Evolutionary conservation across 2,329 filamentous ascomycete genomes (phyloP), one percentile per base, ranked within the genome.

Genomic region (Zelopaecilomyces penicillatus): DNA sequence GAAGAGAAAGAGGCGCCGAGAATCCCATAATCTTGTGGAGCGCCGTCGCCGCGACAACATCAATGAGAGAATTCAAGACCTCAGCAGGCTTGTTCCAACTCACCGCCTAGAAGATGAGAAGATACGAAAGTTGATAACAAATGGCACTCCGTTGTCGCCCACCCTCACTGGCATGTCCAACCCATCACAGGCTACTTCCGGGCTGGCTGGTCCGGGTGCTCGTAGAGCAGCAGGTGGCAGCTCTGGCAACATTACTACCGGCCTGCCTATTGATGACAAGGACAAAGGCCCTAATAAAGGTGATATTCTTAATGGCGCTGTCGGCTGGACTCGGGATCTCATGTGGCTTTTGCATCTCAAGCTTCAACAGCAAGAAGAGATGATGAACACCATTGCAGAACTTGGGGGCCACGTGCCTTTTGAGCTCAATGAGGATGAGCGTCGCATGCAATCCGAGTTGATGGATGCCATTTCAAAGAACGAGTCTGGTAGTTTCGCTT

Each of bases 211-310:
- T 11, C 87, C 87, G 27, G 86, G 83, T 52, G 89, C 87, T 35
- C 80, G 89, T 52, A 82, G 90, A 50, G 89, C 89, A 30, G 80
- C 84, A 30, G 80, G 83, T 42, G 74, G 73, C n/a, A 66, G 65
- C 5, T 74, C 82, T 5, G 85, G 85, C 33, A 94, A 86, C 60
- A 96, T 96, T 57, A 95, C 89, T 5, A 91, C 91, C 52, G 89
- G 90, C 10, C 76, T 97, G 30, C 91, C 93, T 0, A 78, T 95
- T 32, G 93, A 98, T 57, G 93, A 97, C 54, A 97, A 97, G 64
- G 93, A 98, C 68, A 97, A 97, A 62, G 93, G 93, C 1, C 93
- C 93, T 5, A 97, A 97, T 73, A 98, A 98, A 69, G 93, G 93
- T 40, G 93, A 98, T 57, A 97, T 98, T 48, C 82, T 98, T 56